Evolutionary conservation across 345 rosid genomes (phyloP), one percentile per base, ranked within the genome.

Genomic region (Hypericum perforatum): DNA sequence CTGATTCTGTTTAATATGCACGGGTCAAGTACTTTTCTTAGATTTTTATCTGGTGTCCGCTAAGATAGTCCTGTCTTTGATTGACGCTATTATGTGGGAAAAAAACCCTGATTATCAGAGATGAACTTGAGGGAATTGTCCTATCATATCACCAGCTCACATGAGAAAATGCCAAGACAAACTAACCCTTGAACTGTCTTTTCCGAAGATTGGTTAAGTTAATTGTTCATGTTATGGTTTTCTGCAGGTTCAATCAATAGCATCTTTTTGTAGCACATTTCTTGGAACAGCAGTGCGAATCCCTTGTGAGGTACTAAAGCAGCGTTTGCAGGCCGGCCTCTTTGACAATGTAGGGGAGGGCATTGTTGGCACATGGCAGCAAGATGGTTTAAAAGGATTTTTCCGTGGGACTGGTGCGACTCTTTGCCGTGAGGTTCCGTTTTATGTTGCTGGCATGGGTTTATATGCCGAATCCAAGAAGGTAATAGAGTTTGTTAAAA

Each of bases 331-430:
- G 65, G 98, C 98, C 39, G 91, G 91, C 43, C 61, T 92, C 56
- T 92, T 80, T 47, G 73, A 88, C 67, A 85, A 85, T 68, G 97
- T 88, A 0, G 97, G 97, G 59, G 87, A 88, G 72, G 98, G 95
- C 50, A 68, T 92, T 41, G 69, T 82, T 44, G 97, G 86, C 46
- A 88, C 98, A 10, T 92, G 97, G 98, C 76, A 77, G 22, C 91
- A 82, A 67, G 98, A 92, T 69, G 97, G 98, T 60, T 73, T 82
- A 47, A 75, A 70, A 60, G 98, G 97, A 0, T 92, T 92, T 67
- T 92, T 92, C 61, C 97, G 98, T 61, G 98, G 98, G 54, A 88
- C 98, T 8, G 94, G 94, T 47, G 94, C 94, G 41, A 92, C 98
- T 43, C 95, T 92, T 64, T 82, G 87, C 66, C 88, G 98, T 32